These are phyloP conservation scores for Domatiomyces catenatus DNA, from an alignment of 2,329 filamentous ascomycete species.

Conservation along the genomic window DNA sequence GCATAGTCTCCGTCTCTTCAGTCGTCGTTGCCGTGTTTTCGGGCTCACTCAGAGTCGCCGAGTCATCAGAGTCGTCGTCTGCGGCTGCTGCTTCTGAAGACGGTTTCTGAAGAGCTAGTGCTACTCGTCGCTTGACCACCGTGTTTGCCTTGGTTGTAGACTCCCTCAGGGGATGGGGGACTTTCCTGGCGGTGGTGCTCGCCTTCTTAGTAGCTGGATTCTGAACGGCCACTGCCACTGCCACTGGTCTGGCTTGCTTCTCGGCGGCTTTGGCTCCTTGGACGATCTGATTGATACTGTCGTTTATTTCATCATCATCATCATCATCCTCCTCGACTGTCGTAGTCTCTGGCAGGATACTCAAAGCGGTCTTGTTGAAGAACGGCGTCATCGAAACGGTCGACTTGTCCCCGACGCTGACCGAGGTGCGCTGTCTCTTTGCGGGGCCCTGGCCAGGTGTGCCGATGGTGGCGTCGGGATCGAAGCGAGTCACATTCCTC, in stretches of 20 bases:
- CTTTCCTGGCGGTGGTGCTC: slow-evolving; percentile 2
- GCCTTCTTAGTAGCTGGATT: slow-evolving; percentile 1
- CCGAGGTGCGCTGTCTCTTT: slow-evolving; percentile 46
- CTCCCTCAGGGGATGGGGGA: slow-evolving; percentile 21
- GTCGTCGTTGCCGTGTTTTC: slow-evolving; percentile 6
- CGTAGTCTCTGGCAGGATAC: slow-evolving; percentile 34
- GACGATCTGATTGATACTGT: slow-evolving; percentile 6
- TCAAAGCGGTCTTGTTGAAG: slow-evolving; percentile 56
- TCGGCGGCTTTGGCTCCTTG: slow-evolving; percentile 5
- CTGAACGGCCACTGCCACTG: slow-evolving; percentile 3
- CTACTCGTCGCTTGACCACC: slow-evolving; percentile 13
- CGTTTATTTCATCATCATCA: slow-evolving; percentile 8
- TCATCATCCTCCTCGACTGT: slow-evolving; percentile 20
- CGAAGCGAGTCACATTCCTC: slow-evolving; percentile 29
- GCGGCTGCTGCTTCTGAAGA: slow-evolving; percentile 19
- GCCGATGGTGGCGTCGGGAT: slow-evolving; percentile 33
- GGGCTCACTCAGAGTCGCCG: background rate
- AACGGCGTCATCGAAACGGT: slow-evolving; percentile 90
- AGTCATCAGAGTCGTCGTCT: slow-evolving; percentile 9
- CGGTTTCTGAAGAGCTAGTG: slow-evolving; percentile 16
- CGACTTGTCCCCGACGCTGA: slow-evolving; percentile 67
- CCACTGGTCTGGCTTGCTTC: slow-evolving; percentile 5
- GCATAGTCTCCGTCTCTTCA: slow-evolving; percentile 14
- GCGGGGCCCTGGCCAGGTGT: slow-evolving; percentile 34
- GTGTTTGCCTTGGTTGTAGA: slow-evolving; percentile 26